Base-by-base conservation (phyloP, 805 yeast genomes). In the Jamesozyma lodderae region DNA sequence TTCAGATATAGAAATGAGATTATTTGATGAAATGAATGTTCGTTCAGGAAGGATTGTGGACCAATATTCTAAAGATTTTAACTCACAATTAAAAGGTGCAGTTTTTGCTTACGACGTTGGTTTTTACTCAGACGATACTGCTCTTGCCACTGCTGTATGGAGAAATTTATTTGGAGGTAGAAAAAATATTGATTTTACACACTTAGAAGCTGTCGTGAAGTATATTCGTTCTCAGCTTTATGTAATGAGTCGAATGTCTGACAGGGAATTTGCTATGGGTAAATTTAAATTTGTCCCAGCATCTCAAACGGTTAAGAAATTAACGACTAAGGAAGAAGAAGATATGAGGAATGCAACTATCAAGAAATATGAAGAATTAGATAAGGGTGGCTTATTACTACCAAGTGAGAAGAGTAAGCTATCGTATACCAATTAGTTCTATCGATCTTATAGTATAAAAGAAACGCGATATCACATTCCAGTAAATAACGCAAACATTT, bases 51-150 rank as follows among this genome's bases (percentile, higher is more conserved):
- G 92, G 52, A 77, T 86, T 35, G 81, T 87, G 39, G 94, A 85
- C 51, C 79, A 78, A 19, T 86, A 88, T 62, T 69, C 87, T 64
- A 86, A 86, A 59, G 96, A 87, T 55, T 88, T 84, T 63, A 85
- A 88, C 53, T 70, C 86, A 13, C 97, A 90, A 64, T 67, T 92
- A 51, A 74, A 90, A 59, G 99, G 99, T 33, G 71, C 82, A 29
- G 81, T 88, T 2, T 76, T 87, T 51, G 80, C 95, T 1, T 88
- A 88, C 53, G 99, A 92, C 63, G 97, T 92, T 63, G 96, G 90
- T 0, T 70, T 92, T 36, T 74, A 73, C 43, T 75, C 85, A 19
- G 83, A 83, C 43, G 95, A 86, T 60, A 72, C 79, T 17, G 78
- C 85, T 1, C 62, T 83, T 40, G 92, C 88, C 2, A 73, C 78